Evolutionary conservation across 495 filamentous ascomycete species (phyloP).

Genomic region (Lasiosphaeria ovina): DNA sequence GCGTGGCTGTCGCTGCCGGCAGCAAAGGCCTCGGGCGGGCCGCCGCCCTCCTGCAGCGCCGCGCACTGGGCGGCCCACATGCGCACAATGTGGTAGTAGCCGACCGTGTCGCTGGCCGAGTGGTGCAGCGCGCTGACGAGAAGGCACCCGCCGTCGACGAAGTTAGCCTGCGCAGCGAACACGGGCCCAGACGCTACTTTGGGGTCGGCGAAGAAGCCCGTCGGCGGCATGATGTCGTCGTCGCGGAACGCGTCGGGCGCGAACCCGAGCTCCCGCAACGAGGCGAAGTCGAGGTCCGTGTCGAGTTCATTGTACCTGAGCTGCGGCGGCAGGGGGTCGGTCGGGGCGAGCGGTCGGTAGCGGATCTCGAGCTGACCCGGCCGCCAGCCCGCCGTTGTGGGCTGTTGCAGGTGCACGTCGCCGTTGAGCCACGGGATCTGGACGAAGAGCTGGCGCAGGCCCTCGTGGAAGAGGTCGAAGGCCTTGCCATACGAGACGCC

Average conservation of each 20-base stretch:
- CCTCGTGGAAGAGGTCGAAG: constrained; percentile 12
- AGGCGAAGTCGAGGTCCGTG: constrained; percentile 6
- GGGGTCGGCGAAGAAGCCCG: constrained; percentile 8
- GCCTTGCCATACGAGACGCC: constrained; percentile 1
- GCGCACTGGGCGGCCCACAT: constrained; percentile 18
- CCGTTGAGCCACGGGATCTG: constrained; percentile 22
- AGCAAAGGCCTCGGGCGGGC: background rate
- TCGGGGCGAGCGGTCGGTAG: constrained; percentile 5
- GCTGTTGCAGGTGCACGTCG: constrained; percentile 4
- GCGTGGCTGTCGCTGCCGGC: constrained; percentile 2
- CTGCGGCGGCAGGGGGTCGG: constrained; percentile 11
- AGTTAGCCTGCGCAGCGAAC: constrained; percentile 20
- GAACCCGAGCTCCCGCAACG: constrained; percentile 14
- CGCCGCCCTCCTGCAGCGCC: background rate
- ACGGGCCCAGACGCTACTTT: constrained; percentile 1
- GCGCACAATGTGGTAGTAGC: constrained; percentile 6
- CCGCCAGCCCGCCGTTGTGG: constrained; percentile 15
- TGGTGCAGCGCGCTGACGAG: constrained; percentile 12
- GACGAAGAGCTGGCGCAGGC: constrained; percentile 11
- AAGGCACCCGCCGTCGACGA: constrained; percentile 16
- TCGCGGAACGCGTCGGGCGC: constrained; percentile 13
- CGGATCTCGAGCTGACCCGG: constrained; percentile 26
- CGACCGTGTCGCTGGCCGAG: constrained; percentile 12
- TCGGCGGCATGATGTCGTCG: constrained; percentile 12
- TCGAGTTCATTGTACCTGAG: constrained; percentile 14